Base-by-base conservation (phyloP, 768 basidiomycete species). In the Russula dissimulans region DNA sequence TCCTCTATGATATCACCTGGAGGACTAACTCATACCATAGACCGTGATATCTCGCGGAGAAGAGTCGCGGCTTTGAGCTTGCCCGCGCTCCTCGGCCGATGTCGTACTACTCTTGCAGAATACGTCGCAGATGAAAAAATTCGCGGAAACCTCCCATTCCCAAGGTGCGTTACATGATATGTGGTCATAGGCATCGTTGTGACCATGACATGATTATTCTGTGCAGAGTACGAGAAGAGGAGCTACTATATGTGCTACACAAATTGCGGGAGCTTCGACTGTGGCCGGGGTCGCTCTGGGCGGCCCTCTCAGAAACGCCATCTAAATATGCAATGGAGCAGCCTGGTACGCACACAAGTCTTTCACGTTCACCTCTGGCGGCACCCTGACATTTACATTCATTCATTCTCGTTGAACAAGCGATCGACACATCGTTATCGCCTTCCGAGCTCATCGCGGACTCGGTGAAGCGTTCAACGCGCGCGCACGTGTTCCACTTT, bases 401-500 rank as follows among this genome's bases (percentile, higher is more conserved):
- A 26, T 26, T 26, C 22, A 26, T 26, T 26, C 2, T 26, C 22
- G 22, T 26, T 26, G 22, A 26, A 26, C 11, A 15, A 53, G 76
- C 69, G 65, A 72, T 75, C 64, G 80, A 84, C 71, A 46, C 74
- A 1, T 71, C 75, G 1, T 68, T 80, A 17, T 71, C 77, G 1
- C 80, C 85, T 0, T 73, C 81, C 12, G 73, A 75, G 12, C 74
- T 89, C 3, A 78, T 95, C 22, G 77, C 84, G 0, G 85, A 91
- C 60, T 81, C 87, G 0, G 81, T 87, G 12, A 83, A 82, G 65
- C 82, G 89, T 1, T 94, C 94, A 1, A 71, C 83, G 0, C 78
- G 83, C 15, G 92, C 88, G 0, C 94, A 95, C 67, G 74, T 98
- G 11, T 95, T 95, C 78, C 85, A 93, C 68, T 85, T 95, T 59